These are phyloP conservation scores for Coprinopsis cinerea DNA, from an alignment of 768 basidiomycete genomes.

Conservation along the genomic window DNA sequence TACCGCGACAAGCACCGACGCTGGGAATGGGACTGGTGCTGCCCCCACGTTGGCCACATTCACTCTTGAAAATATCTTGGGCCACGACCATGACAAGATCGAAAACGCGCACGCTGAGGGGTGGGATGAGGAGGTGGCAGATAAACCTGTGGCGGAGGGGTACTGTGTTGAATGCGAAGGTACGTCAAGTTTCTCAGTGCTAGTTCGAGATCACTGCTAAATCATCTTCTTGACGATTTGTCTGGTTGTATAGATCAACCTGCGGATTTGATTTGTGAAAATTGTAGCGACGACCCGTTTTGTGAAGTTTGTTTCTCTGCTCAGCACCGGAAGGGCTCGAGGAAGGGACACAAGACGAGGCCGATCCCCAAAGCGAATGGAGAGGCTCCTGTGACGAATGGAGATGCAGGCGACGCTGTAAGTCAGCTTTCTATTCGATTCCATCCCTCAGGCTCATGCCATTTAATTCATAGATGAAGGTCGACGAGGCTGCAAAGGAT, in stretches of 20 bases:
- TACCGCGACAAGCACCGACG: not conserved
- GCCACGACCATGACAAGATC: slow-evolving; percentile 54
- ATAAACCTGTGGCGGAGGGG: slow-evolving; percentile 48
- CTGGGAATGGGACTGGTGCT: too few species aligned
- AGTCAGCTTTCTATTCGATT: too few species aligned
- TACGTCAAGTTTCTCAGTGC: slow-evolving; percentile 21
- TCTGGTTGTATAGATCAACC: slow-evolving; percentile 60
- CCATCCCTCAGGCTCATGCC: too few species aligned
- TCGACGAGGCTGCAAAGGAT: slow-evolving; percentile 24
- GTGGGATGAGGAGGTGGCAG: slow-evolving; percentile 62
- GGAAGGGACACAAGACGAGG: slow-evolving; percentile 53
- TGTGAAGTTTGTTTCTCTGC: slow-evolving; percentile 86
- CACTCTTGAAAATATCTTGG: slow-evolving; percentile 67
- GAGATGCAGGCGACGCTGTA: slow-evolving; percentile 27
- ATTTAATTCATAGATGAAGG: slow-evolving; percentile 44
- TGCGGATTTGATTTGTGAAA: slow-evolving; percentile 66
- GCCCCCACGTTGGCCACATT: slow-evolving; percentile 28
- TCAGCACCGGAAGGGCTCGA: slow-evolving; percentile 76
- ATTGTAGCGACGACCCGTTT: slow-evolving; percentile 65
- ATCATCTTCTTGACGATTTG: not conserved
- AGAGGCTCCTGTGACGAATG: slow-evolving; percentile 20
- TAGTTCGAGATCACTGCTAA: too few species aligned
- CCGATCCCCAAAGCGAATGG: slow-evolving; percentile 30
- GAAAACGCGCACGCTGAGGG: slow-evolving; percentile 51
- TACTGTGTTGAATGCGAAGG: slow-evolving; percentile 87